Base-by-base conservation (phyloP, 2,329 filamentous ascomycete species). In the Davidsoniella neocaledoniae region DNA sequence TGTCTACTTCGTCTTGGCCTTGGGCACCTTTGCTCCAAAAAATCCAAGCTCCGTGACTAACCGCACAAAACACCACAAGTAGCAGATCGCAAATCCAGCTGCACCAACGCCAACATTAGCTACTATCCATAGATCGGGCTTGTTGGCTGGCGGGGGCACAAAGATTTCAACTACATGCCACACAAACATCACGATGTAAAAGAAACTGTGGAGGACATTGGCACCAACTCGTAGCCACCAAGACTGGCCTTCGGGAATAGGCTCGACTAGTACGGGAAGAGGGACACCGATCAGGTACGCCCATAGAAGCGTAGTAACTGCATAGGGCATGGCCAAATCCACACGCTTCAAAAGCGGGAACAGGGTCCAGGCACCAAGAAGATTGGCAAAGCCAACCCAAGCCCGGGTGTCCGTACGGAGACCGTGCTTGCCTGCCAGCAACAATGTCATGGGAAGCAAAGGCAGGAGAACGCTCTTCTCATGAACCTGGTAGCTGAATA, bases 401-500 rank as follows among this genome's bases (percentile, higher is more conserved):
- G 86, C 80, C 45, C 91, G 77, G 16, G 76, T 77, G 48, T 81
- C 79, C 53, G 83, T 83, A 53, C 77, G 77, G 46, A 98, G 67
- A 0, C 90, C 90, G 45, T 84, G 76, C 54, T 81, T 77, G 14
- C 83, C 80, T 14, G 84, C 83, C 38, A 98, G 71, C 4, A 96
- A 71, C 5, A 95, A 66, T 0, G 88, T 96, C 84, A 93, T 94
- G 0, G 91, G 91, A 62, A 96, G 76, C 43, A 98, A 70, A 1
- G 91, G 93, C 2, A 98, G 74, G 4, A 98, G 71, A 0, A 94
- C 86, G 56, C 88, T 95, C 73, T 98, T 98, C 67, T 98, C 91
- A 59, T 98, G 91, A 0, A 98, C 93, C 62, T 98, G 91, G 63
- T 94, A 98, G 58, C 86, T 93, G 67, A 93, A 96, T 14, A 98